These are phyloP conservation scores for Ceratocystis harringtonii DNA, from an alignment of 2,329 filamentous ascomycete genomes.

Conservation along the genomic window DNA sequence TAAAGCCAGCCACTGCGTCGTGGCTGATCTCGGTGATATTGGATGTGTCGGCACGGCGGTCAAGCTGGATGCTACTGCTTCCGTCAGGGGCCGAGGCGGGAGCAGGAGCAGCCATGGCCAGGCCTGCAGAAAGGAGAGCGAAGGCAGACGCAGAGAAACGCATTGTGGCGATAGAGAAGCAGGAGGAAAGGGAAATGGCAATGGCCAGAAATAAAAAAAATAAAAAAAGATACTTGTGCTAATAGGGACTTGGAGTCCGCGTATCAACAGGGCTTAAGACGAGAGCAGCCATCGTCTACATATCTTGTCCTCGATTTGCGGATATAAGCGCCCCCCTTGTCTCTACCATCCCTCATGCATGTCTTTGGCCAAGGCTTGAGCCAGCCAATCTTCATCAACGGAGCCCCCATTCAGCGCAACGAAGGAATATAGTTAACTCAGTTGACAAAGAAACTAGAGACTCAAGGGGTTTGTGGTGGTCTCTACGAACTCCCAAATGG, in stretches of 20 bases:
- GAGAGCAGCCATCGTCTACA: neutral
- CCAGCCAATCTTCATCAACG: neutral
- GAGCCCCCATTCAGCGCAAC: neutral
- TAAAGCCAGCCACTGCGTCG: conserved; percentile 24
- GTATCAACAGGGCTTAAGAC: neutral
- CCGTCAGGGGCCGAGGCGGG: neutral
- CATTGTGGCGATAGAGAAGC: conserved; percentile 4
- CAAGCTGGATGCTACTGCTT: conserved; percentile 3
- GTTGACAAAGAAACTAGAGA: neutral
- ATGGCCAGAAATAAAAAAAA: neutral
- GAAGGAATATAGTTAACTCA: neutral
- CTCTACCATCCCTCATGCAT: neutral
- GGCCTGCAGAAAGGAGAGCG: conserved; percentile 3
- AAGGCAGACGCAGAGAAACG: neutral
- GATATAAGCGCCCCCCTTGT: neutral
- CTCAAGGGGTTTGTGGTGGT: neutral
- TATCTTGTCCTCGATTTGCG: neutral
- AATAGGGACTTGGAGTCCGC: neutral
- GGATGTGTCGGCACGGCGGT: conserved; percentile 13
- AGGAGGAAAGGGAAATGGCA: neutral
- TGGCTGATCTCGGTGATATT: conserved; percentile 21
- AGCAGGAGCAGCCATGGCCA: conserved; percentile 7
- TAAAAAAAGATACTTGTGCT: neutral
- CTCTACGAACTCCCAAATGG: neutral
- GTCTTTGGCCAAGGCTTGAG: neutral